Evolutionary conservation across 2,329 filamentous ascomycete genomes (phyloP), one percentile per base, ranked within the genome.

Genomic region (Colletotrichum liaoningense): DNA sequence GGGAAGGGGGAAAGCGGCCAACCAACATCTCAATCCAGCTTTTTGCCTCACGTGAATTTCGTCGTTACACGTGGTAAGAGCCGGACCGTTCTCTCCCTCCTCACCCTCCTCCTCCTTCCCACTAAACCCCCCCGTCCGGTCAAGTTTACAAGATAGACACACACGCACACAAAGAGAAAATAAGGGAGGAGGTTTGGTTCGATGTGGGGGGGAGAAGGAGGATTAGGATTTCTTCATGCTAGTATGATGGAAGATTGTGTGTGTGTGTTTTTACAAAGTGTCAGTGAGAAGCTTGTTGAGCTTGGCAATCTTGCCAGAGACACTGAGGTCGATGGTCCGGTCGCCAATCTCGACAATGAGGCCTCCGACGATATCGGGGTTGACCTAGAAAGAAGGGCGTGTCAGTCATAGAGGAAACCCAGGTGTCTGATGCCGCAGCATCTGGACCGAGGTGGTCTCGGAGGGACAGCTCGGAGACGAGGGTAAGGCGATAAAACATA

Each of bases 281-380:
- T 99, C 97, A 79, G 91, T 95, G 83, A 99, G 93, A 84, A 98
- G 93, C 93, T 98, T 99, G 94, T 99, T 99, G 91, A 99, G 94
- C 92, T 95, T 97, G 84, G 94, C 91, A 86, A 99, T 93, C 91
- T 96, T 97, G 84, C 94, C 89, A 63, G 96, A 96, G 81, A 99
- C 95, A 86, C 93, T 97, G 79, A 98, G 93, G 87, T 99, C 97
- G 83, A 99, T 98, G 84, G 96, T 98, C 83, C 96, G 94, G 90
- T 98, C 96, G 81, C 95, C 96, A 79, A 98, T 93, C 88, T 98
- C 96, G 82, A 99, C 96, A 77, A 99, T 87, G 78, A 99, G 92
- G 75, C 97, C 97, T 78, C 97, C 97, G 78, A 97, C 87, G 82
- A 99, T 96, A 73, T 98, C 96, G 75, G 96, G 90, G 91, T 98